Evolutionary conservation across 2,329 filamentous ascomycete genomes (phyloP).

Genomic region (Fusarium humuli): DNA sequence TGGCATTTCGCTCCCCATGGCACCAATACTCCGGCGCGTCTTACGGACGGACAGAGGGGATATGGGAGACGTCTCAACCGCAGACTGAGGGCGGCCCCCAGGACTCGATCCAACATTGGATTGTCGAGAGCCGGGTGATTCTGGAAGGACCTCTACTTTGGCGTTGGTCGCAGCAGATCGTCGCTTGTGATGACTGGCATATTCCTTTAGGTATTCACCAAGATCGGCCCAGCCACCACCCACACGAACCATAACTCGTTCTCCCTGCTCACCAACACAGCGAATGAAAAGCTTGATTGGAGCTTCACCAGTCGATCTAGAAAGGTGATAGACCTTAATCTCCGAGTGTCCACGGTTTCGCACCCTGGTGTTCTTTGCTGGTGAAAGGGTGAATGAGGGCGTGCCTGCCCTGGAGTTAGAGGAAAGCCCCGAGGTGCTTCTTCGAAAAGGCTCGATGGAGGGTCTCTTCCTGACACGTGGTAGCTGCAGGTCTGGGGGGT

Average conservation of each 20-base stretch:
- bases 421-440: slow-evolving; percentile 65
- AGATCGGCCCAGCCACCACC: slow-evolving; percentile 98
- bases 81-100: slow-evolving; percentile 56
- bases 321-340: slow-evolving; percentile 92
- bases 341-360: slow-evolving; percentile 71
- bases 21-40: slow-evolving; percentile 60
- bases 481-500: slow-evolving; percentile 68
- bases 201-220: slow-evolving; percentile 93
- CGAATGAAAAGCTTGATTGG: slow-evolving; percentile 96
- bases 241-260: slow-evolving; percentile 97
- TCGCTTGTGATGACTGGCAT: slow-evolving; percentile 91
- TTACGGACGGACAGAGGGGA: slow-evolving; percentile 67
- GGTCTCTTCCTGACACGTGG: slow-evolving; percentile 59
- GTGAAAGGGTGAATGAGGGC: slow-evolving; percentile 76
- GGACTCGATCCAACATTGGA: slow-evolving; percentile 55
- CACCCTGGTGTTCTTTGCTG: slow-evolving; percentile 65
- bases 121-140: slow-evolving; percentile 45
- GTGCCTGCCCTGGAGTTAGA: slow-evolving; percentile 68
- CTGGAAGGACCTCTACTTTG: slow-evolving; percentile 66
- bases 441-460: slow-evolving; percentile 57
- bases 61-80: slow-evolving; percentile 54
- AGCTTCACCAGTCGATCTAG: slow-evolving; percentile 82
- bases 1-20: slow-evolving; percentile 48
- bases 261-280: slow-evolving; percentile 87
- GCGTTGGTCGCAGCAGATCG: slow-evolving; percentile 64